phyloP scores from a whole-genome alignment of 176 grass and related monocot species.

The Metroxylon sagu region DNA sequence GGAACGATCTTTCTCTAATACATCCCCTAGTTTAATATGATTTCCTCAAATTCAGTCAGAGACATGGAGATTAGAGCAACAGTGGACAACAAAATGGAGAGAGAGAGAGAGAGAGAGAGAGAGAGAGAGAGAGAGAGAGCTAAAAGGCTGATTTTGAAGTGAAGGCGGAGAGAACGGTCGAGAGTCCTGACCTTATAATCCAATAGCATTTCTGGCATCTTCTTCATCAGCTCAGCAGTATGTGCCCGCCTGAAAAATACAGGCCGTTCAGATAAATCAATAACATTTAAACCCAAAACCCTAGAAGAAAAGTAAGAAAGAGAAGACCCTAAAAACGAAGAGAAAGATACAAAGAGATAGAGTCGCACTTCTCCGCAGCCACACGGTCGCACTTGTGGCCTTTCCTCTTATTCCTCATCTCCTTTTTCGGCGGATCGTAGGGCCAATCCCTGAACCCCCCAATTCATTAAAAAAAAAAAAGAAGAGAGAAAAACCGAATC shows the following conservation, averaged over 20 bases:
- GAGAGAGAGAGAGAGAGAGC: no score
- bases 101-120: no score
- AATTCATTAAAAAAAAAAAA: background rate
- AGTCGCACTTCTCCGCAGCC: constrained; percentile 33
- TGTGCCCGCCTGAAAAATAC: constrained; percentile 25
- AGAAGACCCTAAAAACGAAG: background rate
- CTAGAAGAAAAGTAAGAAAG: background rate
- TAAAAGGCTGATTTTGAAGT: no score
- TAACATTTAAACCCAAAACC: background rate
- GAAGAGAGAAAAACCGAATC: background rate
- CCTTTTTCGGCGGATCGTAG: constrained; percentile 34
- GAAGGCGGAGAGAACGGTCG: no score
- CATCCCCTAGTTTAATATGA: no score
- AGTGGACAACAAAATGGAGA: no score
- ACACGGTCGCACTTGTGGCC: constrained; percentile 45
- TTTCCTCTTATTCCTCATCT: constrained; percentile 43
- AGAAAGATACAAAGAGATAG: background rate
- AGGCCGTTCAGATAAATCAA: background rate
- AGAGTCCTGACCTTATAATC: constrained; percentile 61
- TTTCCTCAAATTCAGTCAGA: no score
- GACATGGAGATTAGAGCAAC: background rate
- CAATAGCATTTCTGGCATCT: constrained; percentile 67
- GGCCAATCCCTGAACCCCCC: constrained; percentile 29
- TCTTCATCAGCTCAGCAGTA: constrained; percentile 55
- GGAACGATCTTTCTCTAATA: no score